phyloP scores from a whole-genome alignment of 2,329 filamentous ascomycete genomes.

The Colletotrichum ledebouriae region DNA sequence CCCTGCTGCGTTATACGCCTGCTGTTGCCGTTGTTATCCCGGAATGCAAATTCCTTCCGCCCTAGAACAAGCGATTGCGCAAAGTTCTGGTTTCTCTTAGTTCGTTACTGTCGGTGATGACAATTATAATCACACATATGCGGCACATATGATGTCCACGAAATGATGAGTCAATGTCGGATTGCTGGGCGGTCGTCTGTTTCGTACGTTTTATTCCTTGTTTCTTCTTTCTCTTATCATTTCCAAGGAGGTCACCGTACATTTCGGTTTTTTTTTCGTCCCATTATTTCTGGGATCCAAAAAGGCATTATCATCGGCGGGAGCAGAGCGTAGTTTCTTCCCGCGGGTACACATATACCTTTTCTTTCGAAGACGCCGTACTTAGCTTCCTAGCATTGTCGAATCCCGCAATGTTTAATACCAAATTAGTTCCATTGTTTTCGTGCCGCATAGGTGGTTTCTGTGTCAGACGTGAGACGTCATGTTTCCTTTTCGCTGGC shows the following conservation, averaged over 20 bases:
- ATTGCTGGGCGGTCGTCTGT: conserved; percentile 28
- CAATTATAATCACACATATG: conserved; percentile 36
- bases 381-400: conserved; percentile 23
- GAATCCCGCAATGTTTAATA: conserved; percentile 31
- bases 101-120: conserved; percentile 18
- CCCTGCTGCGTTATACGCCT: conserved; percentile 24
- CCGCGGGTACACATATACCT: neutral
- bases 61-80: neutral
- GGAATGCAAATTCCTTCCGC: conserved; percentile 10
- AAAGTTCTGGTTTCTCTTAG: conserved; percentile 7
- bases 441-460: neutral
- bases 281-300: conserved; percentile 17
- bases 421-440: neutral
- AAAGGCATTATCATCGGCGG: conserved; percentile 32
- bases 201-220: conserved; percentile 25
- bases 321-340: conserved; percentile 17
- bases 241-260: neutral
- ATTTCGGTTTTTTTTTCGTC: neutral
- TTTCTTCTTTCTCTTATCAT: neutral
- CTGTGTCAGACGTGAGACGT: neutral
- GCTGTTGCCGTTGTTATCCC: conserved; percentile 29
- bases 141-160: conserved; percentile 32
- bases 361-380: conserved; percentile 9
- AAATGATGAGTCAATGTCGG: conserved; percentile 40
- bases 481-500: neutral